These are phyloP conservation scores for Plasmodium inui DNA, from an alignment of 169 alveolate species.

Conservation along the genomic window DNA sequence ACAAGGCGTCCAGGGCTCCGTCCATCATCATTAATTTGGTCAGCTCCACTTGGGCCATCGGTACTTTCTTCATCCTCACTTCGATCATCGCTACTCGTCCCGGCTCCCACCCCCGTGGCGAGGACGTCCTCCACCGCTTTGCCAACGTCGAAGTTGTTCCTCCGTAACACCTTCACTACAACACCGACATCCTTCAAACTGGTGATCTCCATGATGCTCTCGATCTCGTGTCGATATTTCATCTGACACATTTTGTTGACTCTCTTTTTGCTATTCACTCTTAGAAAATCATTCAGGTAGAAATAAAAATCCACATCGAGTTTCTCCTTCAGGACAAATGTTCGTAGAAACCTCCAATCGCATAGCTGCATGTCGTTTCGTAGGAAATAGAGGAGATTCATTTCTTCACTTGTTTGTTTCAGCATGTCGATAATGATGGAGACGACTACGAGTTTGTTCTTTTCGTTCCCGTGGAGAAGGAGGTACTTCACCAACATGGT, in stretches of 20 bases:
- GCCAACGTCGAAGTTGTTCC: constrained; percentile 37
- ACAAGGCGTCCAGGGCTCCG: background rate
- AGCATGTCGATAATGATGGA: constrained; percentile 33
- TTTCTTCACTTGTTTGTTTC: constrained; percentile 17
- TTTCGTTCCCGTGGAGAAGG: constrained; percentile 10
- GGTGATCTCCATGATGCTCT: constrained; percentile 46
- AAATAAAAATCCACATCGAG: constrained; percentile 35
- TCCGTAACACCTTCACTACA: constrained; percentile 7
- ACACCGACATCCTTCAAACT: background rate
- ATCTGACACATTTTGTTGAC: background rate
- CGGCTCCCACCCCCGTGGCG: background rate
- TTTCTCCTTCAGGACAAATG: constrained; percentile 2
- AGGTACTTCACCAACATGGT: constrained; percentile 29
- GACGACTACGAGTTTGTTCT: constrained; percentile 11
- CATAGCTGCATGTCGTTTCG: constrained; percentile 43
- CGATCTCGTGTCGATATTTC: constrained; percentile 47
- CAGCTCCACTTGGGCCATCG: background rate
- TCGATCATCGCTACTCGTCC: background rate
- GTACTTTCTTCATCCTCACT: background rate
- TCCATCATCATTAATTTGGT: background rate
- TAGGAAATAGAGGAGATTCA: constrained; percentile 10
- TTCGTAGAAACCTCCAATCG: constrained; percentile 32
- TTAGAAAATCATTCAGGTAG: constrained; percentile 31
- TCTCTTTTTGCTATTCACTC: background rate
- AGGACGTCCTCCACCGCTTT: constrained; percentile 17